Conservation (phyloP, 345 rosid species). For the Luvunga scandens region DNA sequence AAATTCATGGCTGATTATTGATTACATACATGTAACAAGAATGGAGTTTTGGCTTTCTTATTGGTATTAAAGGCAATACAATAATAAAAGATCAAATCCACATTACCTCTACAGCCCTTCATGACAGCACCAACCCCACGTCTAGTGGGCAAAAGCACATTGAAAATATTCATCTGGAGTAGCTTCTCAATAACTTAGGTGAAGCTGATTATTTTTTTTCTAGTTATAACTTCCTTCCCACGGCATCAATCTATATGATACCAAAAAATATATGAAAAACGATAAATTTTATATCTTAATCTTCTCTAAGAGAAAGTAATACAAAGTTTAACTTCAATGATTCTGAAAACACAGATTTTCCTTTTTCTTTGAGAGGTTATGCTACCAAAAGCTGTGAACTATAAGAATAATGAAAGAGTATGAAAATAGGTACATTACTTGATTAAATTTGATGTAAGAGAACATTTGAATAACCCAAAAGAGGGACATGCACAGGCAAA, state of each 20-base stretch:
- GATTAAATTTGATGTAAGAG: neutral
- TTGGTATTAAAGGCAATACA: neutral
- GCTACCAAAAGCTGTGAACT: neutral
- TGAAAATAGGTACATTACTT: neutral
- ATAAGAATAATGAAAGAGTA: neutral
- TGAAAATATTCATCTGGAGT: conserved; percentile 33
- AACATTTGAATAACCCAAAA: neutral
- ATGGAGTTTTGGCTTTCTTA: neutral
- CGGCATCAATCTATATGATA: neutral
- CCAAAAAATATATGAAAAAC: neutral
- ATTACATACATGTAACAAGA: neutral
- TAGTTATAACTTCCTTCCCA: neutral
- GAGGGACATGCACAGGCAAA: neutral
- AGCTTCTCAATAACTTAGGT: neutral
- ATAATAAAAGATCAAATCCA: neutral
- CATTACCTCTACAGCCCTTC: conserved; percentile 28
- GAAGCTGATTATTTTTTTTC: neutral
- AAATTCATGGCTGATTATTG: neutral
- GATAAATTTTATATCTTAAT: neutral
- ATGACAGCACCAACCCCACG: conserved; percentile 10
- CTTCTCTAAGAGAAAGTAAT: no score
- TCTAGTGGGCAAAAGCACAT: conserved; percentile 24
- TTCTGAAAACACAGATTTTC: neutral
- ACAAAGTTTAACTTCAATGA: neutral
- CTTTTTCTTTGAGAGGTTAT: neutral